Conservation (phyloP, 1,139 yeast species). For the Arxiozyma telluris region DNA sequence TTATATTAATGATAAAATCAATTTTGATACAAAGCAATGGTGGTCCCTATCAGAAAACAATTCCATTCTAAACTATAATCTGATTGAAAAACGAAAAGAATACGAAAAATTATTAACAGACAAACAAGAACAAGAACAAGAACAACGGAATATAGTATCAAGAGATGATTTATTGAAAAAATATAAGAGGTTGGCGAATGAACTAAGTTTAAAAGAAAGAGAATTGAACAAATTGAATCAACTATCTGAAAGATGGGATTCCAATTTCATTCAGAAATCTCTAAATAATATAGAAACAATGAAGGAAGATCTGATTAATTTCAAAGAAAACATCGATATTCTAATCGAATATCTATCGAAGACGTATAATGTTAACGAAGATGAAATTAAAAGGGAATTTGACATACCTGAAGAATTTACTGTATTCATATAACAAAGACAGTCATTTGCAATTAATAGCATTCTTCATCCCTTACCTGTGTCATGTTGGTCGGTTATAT, state of each 20-base stretch:
- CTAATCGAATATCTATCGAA: slow-evolving; percentile 17
- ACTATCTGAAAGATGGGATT: neutral
- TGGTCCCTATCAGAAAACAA: neutral
- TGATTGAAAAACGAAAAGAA: neutral
- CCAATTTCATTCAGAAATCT: neutral
- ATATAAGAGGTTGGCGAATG: neutral
- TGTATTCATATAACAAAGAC: neutral
- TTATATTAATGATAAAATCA: slow-evolving; percentile 34
- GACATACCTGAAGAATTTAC: slow-evolving; percentile 19
- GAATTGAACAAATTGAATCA: neutral
- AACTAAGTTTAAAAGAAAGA: neutral
- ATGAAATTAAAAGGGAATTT: slow-evolving; percentile 17
- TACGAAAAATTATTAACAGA: neutral
- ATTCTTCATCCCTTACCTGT: too few species aligned
- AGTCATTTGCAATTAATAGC: neutral
- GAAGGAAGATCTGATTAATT: slow-evolving; percentile 9
- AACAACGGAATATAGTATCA: neutral
- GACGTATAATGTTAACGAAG: slow-evolving; percentile 13
- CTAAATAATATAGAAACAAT: slow-evolving; percentile 2
- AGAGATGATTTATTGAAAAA: neutral
- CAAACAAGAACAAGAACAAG: neutral
- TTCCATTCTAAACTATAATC: neutral
- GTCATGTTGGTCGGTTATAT: too few species aligned
- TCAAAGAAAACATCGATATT: slow-evolving; percentile 25
- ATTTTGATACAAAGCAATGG: slow-evolving; percentile 6